Conservation (phyloP, 257 asterid genomes). For the Dorcoceras hygrometricum region DNA sequence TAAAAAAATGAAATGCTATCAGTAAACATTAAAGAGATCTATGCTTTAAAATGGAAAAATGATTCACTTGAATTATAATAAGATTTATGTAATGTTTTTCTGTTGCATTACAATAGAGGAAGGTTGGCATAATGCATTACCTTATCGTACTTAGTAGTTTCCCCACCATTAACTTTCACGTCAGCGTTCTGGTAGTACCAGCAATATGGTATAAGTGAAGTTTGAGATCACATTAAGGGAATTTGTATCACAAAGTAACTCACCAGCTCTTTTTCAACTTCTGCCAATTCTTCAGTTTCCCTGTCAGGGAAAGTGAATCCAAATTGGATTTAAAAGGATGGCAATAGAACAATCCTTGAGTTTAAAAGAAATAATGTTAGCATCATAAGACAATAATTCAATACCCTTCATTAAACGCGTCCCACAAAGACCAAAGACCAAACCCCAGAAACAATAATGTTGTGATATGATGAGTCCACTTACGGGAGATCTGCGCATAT, state of each 20-base stretch:
- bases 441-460: slow-evolving; percentile 80
- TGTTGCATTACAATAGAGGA: neutral
- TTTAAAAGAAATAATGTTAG: slow-evolving; percentile 17
- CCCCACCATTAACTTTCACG: slow-evolving; percentile 56
- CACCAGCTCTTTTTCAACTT: slow-evolving; percentile 94
- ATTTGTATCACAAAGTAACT: slow-evolving; percentile 25
- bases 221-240: slow-evolving; percentile 16
- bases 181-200: slow-evolving; percentile 64
- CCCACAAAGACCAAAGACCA: slow-evolving; percentile 98
- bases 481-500: slow-evolving; percentile 69
- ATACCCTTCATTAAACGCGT: slow-evolving; percentile 85
- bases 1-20: slow-evolving; percentile 9
- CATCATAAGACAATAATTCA: slow-evolving; percentile 19
- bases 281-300: slow-evolving; percentile 77
- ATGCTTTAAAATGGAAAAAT: neutral
- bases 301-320: slow-evolving; percentile 38
- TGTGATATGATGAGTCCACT: slow-evolving; percentile 95
- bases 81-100: neutral
- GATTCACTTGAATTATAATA: neutral
- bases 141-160: slow-evolving; percentile 48
- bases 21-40: neutral
- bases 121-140: slow-evolving; percentile 26
- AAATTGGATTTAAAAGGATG: slow-evolving; percentile 11
- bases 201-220: slow-evolving; percentile 28
- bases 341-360: slow-evolving; percentile 8